phyloP scores from a whole-genome alignment of 2,329 filamentous ascomycete genomes.

The Dothideomycetes sp. region DNA sequence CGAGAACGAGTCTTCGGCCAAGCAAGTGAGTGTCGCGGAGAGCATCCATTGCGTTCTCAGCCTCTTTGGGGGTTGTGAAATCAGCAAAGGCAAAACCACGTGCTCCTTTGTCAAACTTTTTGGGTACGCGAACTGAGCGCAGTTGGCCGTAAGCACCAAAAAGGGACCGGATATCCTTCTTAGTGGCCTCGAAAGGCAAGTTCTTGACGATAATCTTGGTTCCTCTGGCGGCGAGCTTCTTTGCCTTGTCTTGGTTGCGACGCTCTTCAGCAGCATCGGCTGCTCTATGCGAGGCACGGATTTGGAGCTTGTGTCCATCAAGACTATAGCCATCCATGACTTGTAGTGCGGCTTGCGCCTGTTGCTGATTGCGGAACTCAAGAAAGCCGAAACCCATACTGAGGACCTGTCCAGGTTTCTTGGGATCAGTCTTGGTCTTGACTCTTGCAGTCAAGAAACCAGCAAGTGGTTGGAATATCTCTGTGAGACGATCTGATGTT shows the following conservation, averaged over 20 bases:
- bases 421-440: conserved; percentile 89
- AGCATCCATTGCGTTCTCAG: conserved; percentile 80
- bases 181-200: conserved; percentile 86
- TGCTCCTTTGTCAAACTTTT: conserved; percentile 82
- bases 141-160: conserved; percentile 88
- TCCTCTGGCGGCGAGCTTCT: conserved; percentile 62
- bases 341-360: conserved; percentile 68
- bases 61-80: conserved; percentile 84
- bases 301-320: conserved; percentile 75
- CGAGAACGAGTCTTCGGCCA: conserved; percentile 77
- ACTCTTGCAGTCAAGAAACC: conserved; percentile 84
- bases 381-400: conserved; percentile 98
- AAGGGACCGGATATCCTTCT: conserved; percentile 79
- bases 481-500: conserved; percentile 61
- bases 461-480: conserved; percentile 68
- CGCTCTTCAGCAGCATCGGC: conserved; percentile 80
- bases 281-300: conserved; percentile 79
- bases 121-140: conserved; percentile 82
- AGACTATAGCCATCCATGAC: conserved; percentile 83
- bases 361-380: conserved; percentile 68
- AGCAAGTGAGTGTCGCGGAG: conserved; percentile 88
- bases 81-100: conserved; percentile 96
- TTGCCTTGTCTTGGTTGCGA: conserved; percentile 69
- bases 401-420: conserved; percentile 73
- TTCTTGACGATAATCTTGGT: conserved; percentile 99